A percentile compares a stretch with the other conserved stretches of the same genome.
Evolutionary conservation across 2,329 filamentous ascomycete genomes (phyloP).

Genomic region (Delphinella strobiligena): DNA sequence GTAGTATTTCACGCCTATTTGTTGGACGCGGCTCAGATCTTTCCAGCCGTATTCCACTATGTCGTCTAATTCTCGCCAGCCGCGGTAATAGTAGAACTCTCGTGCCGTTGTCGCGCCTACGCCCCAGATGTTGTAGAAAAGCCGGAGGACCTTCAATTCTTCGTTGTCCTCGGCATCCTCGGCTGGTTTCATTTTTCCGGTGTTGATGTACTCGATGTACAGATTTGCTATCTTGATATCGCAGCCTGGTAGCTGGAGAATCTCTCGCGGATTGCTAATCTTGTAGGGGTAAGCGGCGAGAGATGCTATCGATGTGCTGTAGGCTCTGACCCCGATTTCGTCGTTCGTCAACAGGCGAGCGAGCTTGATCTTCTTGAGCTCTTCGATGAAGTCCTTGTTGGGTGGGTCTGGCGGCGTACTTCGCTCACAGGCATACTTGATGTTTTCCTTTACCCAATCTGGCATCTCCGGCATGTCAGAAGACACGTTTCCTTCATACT

Average conservation of each 20-base stretch:
- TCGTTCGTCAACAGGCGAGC: slow-evolving; percentile 61
- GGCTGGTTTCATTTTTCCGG: slow-evolving; percentile 49
- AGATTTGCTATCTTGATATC: slow-evolving; percentile 66
- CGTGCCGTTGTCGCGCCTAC: slow-evolving; percentile 71
- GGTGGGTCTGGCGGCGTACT: slow-evolving; percentile 57
- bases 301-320: slow-evolving; percentile 74
- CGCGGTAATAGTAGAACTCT: slow-evolving; percentile 62
- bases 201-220: slow-evolving; percentile 61
- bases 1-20: slow-evolving; percentile 90
- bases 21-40: slow-evolving; percentile 63
- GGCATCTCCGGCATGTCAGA: slow-evolving; percentile 53
- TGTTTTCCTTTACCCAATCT: slow-evolving; percentile 51
- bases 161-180: slow-evolving; percentile 52
- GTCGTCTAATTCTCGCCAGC: slow-evolving; percentile 79
- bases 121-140: slow-evolving; percentile 85
- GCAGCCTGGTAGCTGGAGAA: slow-evolving; percentile 58
- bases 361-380: slow-evolving; percentile 62
- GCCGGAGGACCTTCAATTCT: slow-evolving; percentile 49
- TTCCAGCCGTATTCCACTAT: slow-evolving; percentile 74
- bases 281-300: slow-evolving; percentile 66
- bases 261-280: slow-evolving; percentile 33
- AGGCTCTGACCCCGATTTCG: slow-evolving; percentile 69
- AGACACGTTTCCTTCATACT: slow-evolving; percentile 49
- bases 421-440: slow-evolving; percentile 70
- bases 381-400: slow-evolving; percentile 62